These are phyloP conservation scores for Neopestalotiopsis sp. DNA, from an alignment of 2,329 filamentous ascomycete genomes.

Conservation along the genomic window DNA sequence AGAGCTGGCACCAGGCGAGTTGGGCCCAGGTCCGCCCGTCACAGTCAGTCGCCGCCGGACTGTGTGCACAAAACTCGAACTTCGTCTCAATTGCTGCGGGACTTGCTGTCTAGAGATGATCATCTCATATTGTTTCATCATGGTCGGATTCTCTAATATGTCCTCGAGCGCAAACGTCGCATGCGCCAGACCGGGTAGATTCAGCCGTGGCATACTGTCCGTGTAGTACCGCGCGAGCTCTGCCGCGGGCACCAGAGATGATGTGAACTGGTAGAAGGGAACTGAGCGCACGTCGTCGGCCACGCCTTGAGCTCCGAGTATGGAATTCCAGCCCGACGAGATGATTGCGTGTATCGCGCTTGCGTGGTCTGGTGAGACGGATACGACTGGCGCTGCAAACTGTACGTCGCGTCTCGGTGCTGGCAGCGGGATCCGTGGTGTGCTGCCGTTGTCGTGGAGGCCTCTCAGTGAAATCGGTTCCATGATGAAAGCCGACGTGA, in stretches of 20 bases:
- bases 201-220: constrained; percentile 42
- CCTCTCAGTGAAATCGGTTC: constrained; percentile 51
- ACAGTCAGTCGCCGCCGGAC: constrained; percentile 28
- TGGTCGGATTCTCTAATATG: constrained; percentile 54
- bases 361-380: constrained; percentile 46
- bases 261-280: constrained; percentile 57
- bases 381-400: constrained; percentile 29
- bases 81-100: constrained; percentile 25
- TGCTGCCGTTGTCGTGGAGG: constrained; percentile 42
- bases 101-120: constrained; percentile 35
- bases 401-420: constrained; percentile 28
- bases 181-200: constrained; percentile 41
- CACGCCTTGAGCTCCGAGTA: constrained; percentile 46
- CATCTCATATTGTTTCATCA: constrained; percentile 52
- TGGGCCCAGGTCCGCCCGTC: constrained; percentile 17
- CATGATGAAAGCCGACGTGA: constrained; percentile 52
- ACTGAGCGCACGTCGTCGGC: constrained; percentile 49
- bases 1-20: not conserved
- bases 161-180: constrained; percentile 49
- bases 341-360: constrained; percentile 47
- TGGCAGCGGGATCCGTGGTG: constrained; percentile 48
- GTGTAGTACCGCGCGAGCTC: constrained; percentile 52
- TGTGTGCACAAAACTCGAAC: constrained; percentile 27
- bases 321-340: constrained; percentile 47
- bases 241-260: constrained; percentile 53